phyloP scores from a whole-genome alignment of 306 rosid species.

The Fragaria iinumae region DNA sequence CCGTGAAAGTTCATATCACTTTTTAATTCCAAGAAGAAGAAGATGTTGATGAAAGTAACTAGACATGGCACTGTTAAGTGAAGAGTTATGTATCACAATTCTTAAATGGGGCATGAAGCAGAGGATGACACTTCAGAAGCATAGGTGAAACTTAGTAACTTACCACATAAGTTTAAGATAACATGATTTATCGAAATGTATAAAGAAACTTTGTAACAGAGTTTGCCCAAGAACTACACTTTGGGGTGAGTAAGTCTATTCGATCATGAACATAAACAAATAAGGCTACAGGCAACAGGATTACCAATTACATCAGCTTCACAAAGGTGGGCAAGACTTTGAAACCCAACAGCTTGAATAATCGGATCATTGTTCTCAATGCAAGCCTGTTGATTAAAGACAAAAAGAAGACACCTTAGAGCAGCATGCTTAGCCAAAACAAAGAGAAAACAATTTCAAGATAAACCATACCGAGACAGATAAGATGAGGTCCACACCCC shows the following conservation, averaged over 20 bases:
- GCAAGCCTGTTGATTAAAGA: slow-evolving; percentile 24
- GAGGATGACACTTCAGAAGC: neutral
- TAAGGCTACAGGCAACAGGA: slow-evolving; percentile 21
- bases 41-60: neutral
- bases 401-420: slow-evolving; percentile 27
- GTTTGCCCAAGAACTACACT: neutral
- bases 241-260: neutral
- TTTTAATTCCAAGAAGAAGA: neutral
- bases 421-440: slow-evolving; percentile 29
- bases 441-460: slow-evolving; percentile 19
- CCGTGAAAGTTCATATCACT: neutral
- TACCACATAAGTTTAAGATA: neutral
- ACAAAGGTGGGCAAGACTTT: no score
- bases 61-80: neutral
- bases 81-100: neutral
- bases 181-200: neutral
- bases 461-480: slow-evolving; percentile 76
- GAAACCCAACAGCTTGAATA: no score
- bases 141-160: slow-evolving; percentile 2
- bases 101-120: neutral
- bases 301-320: slow-evolving; percentile 85
- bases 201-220: neutral
- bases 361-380: no score
- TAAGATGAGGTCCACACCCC: slow-evolving; percentile 94
- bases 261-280: neutral